Evolutionary conservation across 2,329 filamentous ascomycete genomes (phyloP).

Genomic region (Aspergillus flavus): DNA sequence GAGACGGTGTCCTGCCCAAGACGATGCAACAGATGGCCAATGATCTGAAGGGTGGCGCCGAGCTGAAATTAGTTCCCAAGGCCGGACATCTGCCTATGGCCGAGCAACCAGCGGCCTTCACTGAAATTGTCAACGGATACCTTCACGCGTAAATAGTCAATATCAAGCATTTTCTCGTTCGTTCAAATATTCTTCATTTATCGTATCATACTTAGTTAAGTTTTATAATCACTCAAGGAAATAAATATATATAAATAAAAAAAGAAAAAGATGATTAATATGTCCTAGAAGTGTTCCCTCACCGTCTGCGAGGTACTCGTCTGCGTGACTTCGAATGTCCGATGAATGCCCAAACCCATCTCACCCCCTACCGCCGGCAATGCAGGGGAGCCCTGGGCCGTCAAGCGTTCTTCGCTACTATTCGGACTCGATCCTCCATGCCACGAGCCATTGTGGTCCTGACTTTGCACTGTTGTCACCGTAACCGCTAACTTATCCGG

Average conservation of each 20-base stretch:
- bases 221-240: background rate
- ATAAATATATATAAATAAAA: background rate
- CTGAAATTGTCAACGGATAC: slow-evolving; percentile 63
- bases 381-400: slow-evolving; percentile 18
- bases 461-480: slow-evolving; percentile 33
- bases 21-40: slow-evolving; percentile 76
- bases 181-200: background rate
- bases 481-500: slow-evolving; percentile 34
- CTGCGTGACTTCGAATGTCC: slow-evolving; percentile 34
- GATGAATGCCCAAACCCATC: slow-evolving; percentile 31
- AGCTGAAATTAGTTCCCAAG: slow-evolving; percentile 66
- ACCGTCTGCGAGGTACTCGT: slow-evolving; percentile 12
- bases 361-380: slow-evolving; percentile 12
- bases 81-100: slow-evolving; percentile 85
- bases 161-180: background rate
- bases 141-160: slow-evolving; percentile 36
- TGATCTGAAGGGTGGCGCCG: slow-evolving; percentile 58
- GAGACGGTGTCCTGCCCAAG: slow-evolving; percentile 73
- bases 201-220: background rate
- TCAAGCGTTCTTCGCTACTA: slow-evolving; percentile 33
- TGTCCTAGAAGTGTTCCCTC: slow-evolving; percentile 4
- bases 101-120: slow-evolving; percentile 71
- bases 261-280: background rate
- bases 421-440: slow-evolving; percentile 22
- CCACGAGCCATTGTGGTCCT: slow-evolving; percentile 23